Conservation (phyloP, 2,329 filamentous ascomycete genomes). For the Penicillium olsonii region DNA sequence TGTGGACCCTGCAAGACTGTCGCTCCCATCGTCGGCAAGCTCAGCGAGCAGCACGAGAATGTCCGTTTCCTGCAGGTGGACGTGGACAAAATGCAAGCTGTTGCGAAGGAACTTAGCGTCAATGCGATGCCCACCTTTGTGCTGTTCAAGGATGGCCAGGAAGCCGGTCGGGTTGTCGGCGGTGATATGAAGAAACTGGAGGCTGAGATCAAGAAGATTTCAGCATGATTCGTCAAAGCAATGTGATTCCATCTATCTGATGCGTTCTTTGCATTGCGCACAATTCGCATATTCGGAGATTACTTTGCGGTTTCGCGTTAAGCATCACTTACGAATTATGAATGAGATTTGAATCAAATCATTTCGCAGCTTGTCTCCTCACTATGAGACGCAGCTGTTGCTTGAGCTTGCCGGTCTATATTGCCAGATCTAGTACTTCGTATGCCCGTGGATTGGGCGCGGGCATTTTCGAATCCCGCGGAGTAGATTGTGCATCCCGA, state of each 20-base stretch:
- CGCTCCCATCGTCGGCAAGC: constrained; percentile 52
- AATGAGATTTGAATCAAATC: too few relatives aligned
- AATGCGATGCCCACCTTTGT: constrained; percentile 49
- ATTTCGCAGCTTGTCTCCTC: too few relatives aligned
- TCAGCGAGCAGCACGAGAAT: constrained; percentile 53
- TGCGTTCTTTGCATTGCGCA: too few relatives aligned
- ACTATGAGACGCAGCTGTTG: too few relatives aligned
- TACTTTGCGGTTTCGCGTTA: too few relatives aligned
- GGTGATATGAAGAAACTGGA: constrained; percentile 12
- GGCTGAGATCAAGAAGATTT: constrained; percentile 2
- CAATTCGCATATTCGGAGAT: too few relatives aligned
- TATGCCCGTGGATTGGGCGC: too few relatives aligned
- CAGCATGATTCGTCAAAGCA: not conserved
- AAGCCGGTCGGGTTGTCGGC: constrained; percentile 18
- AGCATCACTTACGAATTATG: too few relatives aligned
- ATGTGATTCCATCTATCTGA: too few relatives aligned
- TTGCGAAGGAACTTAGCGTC: constrained; percentile 53
- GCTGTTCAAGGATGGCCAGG: constrained; percentile 42
- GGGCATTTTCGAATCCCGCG: too few relatives aligned
- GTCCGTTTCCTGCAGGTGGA: constrained; percentile 58
- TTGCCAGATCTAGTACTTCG: too few relatives aligned
- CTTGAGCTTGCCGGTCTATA: too few relatives aligned
- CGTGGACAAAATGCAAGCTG: constrained; percentile 54
- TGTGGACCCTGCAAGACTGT: constrained; percentile 60
- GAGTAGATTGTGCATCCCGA: not conserved